These are phyloP conservation scores for Metarhizium brunneum DNA, from an alignment of 2,329 filamentous ascomycete genomes.

Conservation along the genomic window DNA sequence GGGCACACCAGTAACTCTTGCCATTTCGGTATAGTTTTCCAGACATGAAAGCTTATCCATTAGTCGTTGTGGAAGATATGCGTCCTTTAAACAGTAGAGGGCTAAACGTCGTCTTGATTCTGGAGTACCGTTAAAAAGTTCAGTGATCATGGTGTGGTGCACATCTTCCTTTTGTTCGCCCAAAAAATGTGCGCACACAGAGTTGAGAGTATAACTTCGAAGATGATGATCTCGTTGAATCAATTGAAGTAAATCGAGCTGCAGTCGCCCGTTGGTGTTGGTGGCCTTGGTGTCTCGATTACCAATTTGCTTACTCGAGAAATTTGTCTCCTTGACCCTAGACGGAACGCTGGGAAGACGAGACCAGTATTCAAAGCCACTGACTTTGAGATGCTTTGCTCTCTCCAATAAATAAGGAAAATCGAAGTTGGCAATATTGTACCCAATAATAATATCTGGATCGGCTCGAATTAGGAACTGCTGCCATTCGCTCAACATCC, in stretches of 20 bases:
- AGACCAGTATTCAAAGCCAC: conserved; percentile 78
- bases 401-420: conserved; percentile 91
- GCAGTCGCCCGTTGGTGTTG: conserved; percentile 87
- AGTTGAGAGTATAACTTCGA: conserved; percentile 94
- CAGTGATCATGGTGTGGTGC: conserved; percentile 98
- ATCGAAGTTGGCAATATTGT: conserved; percentile 98
- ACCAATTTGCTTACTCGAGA: conserved; percentile 97
- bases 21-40: conserved; percentile 99
- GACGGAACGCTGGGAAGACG: conserved; percentile 65
- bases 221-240: conserved; percentile 92
- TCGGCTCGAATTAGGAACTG: conserved; percentile 85
- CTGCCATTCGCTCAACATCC: conserved; percentile 90
- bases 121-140: conserved; percentile 90
- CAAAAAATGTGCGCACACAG: conserved; percentile 87
- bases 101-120: conserved; percentile 86
- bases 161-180: conserved; percentile 98
- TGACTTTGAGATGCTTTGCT: conserved; percentile 73
- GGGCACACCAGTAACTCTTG: conserved; percentile 94
- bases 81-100: conserved; percentile 95
- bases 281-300: conserved; percentile 90
- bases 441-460: conserved; percentile 95
- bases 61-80: conserved; percentile 83
- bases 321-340: conserved; percentile 67
- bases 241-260: conserved; percentile 88
- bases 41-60: conserved; percentile 98